Evolutionary conservation across 768 basidiomycete genomes (phyloP).

Genomic region (Auricularia auricula-judae): DNA sequence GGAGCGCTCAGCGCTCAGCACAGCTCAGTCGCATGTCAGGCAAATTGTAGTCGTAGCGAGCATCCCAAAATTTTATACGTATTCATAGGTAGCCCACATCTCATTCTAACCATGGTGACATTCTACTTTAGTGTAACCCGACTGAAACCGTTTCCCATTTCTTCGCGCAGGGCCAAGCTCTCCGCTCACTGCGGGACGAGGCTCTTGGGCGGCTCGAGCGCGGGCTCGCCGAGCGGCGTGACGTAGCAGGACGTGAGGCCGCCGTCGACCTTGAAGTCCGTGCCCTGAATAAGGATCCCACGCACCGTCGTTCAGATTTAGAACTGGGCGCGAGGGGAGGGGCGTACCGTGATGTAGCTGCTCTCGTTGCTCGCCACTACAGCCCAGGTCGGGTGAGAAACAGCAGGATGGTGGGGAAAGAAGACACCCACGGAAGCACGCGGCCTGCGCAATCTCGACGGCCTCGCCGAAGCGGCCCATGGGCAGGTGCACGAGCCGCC

Average conservation of each 20-base stretch:
- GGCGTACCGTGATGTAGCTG: constrained; percentile 82
- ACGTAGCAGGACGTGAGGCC: constrained; percentile 90
- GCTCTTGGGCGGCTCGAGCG: constrained; percentile 59
- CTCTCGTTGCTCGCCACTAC: constrained; percentile 89
- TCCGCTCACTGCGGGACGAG: constrained; percentile 23
- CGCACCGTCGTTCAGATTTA: too few species aligned
- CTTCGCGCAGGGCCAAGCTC: background rate
- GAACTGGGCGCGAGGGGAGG: constrained; percentile 3
- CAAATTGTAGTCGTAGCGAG: too few species aligned
- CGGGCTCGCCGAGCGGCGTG: constrained; percentile 71
- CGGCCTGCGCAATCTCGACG: constrained; percentile 85
- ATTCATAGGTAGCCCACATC: too few species aligned
- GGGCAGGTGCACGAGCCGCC: constrained; percentile 82
- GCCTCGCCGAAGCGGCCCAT: constrained; percentile 99
- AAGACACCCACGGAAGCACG: constrained; percentile 70
- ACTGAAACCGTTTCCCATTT: background rate
- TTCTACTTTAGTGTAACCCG: background rate
- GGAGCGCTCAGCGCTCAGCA: too few species aligned
- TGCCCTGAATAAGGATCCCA: constrained; percentile 36
- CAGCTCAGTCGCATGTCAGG: too few species aligned
- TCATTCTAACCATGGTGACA: too few species aligned
- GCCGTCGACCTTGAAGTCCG: constrained; percentile 94
- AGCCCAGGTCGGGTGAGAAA: background rate
- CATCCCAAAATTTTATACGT: too few species aligned
- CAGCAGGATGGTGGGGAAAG: background rate